Base-by-base conservation (phyloP, 768 basidiomycete genomes). In the Kondoa malvinella region DNA sequence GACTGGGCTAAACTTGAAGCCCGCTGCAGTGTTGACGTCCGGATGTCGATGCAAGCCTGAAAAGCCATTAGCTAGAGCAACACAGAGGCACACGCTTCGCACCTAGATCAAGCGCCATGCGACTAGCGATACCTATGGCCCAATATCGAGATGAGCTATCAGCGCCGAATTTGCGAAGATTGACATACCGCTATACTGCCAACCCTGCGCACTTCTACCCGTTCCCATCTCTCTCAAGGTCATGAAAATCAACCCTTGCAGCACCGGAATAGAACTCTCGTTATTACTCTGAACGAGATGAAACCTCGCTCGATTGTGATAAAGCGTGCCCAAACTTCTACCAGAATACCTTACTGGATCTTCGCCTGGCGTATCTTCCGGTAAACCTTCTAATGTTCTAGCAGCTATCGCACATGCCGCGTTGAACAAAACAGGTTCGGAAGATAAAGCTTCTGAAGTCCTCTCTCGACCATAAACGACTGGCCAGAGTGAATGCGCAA, bases 121-220 rank as follows among this genome's bases (percentile, higher is more conserved):
- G 16, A 33, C 61, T 31, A 17, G 61, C 15, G 21, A 50, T 50
- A 50, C 40, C 40, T 50, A 21, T n/a, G n/a, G n/a, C n/a, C n/a
- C n/a, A n/a, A n/a, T n/a, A n/a, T n/a, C n/a, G n/a, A n/a, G n/a
- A n/a, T n/a, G n/a, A n/a, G n/a, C n/a, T n/a, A n/a, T n/a, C n/a
- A n/a, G n/a, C n/a, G n/a, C n/a, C n/a, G n/a, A n/a, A n/a, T n/a
- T n/a, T n/a, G n/a, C n/a, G n/a, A n/a, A n/a, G n/a, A n/a, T n/a
- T n/a, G n/a, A n/a, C 61, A 31, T 63, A 33, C 61, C 61, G 61
- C 27, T 32, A 29, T 63, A 63, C 16, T 63, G 61, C 61, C 61
- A 63, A 17, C 27, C 16, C 31, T 27, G 27, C 14, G 61, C 16
- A 27, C 15, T 30, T 16, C 61, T 27, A 32, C 61, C 61, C 17